Evolutionary conservation across 768 basidiomycete species (phyloP).

Genomic region (Dacryopinax primogenitus): DNA sequence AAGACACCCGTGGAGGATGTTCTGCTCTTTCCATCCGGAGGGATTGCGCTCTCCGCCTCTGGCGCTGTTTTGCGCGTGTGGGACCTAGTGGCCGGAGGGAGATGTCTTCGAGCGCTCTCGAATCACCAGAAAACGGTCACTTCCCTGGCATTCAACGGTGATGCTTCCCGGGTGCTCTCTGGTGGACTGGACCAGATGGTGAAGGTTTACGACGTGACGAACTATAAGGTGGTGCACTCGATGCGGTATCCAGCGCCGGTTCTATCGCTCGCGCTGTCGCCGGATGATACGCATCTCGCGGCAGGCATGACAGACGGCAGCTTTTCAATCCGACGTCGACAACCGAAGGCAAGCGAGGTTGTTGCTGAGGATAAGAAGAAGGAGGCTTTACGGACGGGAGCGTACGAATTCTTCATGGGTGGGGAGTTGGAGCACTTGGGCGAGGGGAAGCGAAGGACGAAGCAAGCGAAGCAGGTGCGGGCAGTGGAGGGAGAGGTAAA

Average conservation of each 20-base stretch:
- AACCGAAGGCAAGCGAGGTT: conserved; percentile 54
- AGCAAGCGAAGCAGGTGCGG: conserved; percentile 37
- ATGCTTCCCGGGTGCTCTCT: conserved; percentile 65
- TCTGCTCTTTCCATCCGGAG: conserved; percentile 81
- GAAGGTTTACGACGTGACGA: conserved; percentile 91
- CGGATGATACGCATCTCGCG: conserved; percentile 91
- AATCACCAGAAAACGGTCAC: conserved; percentile 99
- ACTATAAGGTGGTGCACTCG: conserved; percentile 91
- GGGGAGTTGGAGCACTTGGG: conserved; percentile 43
- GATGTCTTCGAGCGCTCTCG: conserved; percentile 78
- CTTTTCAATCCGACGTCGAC: conserved; percentile 85
- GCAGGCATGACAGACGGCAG: conserved; percentile 98
- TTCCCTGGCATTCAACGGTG: conserved; percentile 65
- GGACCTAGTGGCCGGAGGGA: conserved; percentile 86
- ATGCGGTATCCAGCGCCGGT: conserved; percentile 96
- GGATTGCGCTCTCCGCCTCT: conserved; percentile 69
- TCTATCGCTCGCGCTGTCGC: conserved; percentile 85
- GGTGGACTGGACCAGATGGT: conserved; percentile 95
- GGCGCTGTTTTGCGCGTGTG: conserved; percentile 89
- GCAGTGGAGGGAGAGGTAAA: conserved; percentile 59
- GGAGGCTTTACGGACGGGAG: conserved; percentile 38
- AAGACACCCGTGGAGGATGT: conserved; percentile 75
- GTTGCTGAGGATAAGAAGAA: conserved; percentile 25
- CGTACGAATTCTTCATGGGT: conserved; percentile 56
- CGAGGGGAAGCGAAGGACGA: conserved; percentile 37